phyloP scores from a whole-genome alignment of 495 filamentous ascomycete genomes.

The Thermochaetoides thermophila region DNA sequence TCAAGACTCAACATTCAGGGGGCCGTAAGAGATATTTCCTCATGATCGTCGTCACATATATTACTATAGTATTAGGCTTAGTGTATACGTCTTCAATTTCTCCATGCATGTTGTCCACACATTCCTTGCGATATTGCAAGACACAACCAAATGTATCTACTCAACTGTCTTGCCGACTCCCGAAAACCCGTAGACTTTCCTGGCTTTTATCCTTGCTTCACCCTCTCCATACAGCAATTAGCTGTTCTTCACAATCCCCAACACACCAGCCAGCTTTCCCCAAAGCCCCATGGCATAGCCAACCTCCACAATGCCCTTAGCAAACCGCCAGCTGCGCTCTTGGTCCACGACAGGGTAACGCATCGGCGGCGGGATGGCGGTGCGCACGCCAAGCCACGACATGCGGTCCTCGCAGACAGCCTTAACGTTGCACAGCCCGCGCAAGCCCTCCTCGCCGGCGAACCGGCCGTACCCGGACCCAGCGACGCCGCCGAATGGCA shows the following conservation, averaged over 20 bases:
- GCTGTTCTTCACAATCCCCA: conserved; percentile 27
- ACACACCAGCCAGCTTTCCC: conserved; percentile 25
- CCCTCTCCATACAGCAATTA: conserved; percentile 8
- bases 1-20: too few species aligned
- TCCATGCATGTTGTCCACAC: too few species aligned
- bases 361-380: conserved; percentile 61
- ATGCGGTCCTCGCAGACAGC: conserved; percentile 66
- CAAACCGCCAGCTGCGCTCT: conserved; percentile 40
- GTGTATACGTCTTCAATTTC: too few species aligned
- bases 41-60: too few species aligned
- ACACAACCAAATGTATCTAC: too few species aligned
- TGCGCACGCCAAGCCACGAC: conserved; percentile 44
- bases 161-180: too few species aligned
- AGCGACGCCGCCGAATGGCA: conserved; percentile 80
- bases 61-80: too few species aligned
- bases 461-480: conserved; percentile 90
- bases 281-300: conserved; percentile 32
- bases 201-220: too few species aligned
- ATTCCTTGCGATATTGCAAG: too few species aligned
- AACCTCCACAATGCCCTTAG: conserved; percentile 37
- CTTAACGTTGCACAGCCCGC: conserved; percentile 74
- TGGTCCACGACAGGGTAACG: conserved; percentile 60
- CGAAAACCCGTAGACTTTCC: too few species aligned
- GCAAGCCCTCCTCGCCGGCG: conserved; percentile 77
- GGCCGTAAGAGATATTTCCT: too few species aligned